A percentile compares a stretch with the other conserved stretches of the same genome.
Evolutionary conservation across 164 flowering plant species (phyloP).

Genomic region (Brasenia schreberi): DNA sequence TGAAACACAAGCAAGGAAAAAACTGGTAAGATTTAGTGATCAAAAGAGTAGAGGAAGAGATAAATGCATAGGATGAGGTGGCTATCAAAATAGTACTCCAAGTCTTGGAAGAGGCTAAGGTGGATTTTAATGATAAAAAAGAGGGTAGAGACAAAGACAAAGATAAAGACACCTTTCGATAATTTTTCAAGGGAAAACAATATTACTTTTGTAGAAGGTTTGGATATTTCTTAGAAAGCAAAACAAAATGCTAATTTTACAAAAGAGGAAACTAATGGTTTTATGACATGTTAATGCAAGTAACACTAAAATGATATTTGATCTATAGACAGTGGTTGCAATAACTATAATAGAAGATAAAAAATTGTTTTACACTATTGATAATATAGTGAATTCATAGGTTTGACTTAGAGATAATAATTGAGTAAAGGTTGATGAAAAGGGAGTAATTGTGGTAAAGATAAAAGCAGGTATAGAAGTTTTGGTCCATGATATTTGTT

Average conservation of each 20-base stretch:
- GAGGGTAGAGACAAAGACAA: not conserved
- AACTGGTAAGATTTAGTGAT: not conserved
- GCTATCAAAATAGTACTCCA: not conserved
- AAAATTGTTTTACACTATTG: not conserved
- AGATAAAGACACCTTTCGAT: too few relatives aligned
- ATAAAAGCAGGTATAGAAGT: not conserved
- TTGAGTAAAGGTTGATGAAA: not conserved
- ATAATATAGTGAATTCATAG: too few relatives aligned
- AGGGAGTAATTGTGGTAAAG: not conserved
- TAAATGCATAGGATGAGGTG: not conserved
- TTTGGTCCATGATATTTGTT: not conserved
- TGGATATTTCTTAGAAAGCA: not conserved
- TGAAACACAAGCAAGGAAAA: not conserved
- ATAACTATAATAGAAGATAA: not conserved
- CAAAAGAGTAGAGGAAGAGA: not conserved
- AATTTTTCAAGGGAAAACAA: not conserved
- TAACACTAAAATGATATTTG: not conserved
- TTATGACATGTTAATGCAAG: not conserved
- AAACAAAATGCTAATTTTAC: too few relatives aligned
- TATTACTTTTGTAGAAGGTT: not conserved
- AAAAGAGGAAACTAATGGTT: too few relatives aligned
- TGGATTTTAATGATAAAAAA: not conserved
- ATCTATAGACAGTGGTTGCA: not conserved
- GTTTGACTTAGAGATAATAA: not conserved
- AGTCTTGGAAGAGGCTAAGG: not conserved